Conservation (phyloP, 331 rosid species). For the Telfairia occidentalis region DNA sequence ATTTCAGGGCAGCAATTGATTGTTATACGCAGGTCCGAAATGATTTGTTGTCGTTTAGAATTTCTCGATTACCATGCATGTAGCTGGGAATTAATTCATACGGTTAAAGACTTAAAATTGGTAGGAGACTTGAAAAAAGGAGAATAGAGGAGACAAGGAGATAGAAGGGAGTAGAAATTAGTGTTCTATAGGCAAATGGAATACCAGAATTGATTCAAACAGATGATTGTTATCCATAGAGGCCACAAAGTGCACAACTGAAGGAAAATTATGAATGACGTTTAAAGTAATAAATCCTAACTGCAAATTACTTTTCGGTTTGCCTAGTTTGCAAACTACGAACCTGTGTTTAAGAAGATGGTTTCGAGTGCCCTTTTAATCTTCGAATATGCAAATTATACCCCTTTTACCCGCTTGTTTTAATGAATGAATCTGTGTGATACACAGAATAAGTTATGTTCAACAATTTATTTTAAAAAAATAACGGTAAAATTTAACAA, state of each 20-base stretch:
- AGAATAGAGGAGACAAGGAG: not conserved
- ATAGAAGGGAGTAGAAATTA: not conserved
- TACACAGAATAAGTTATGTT: no score
- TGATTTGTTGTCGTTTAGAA: not conserved
- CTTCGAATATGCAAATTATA: no score
- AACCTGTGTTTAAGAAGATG: no score
- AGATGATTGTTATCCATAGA: not conserved
- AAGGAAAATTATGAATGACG: not conserved
- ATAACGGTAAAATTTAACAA: no score
- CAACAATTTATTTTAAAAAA: no score
- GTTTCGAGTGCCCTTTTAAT: no score
- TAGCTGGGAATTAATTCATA: not conserved
- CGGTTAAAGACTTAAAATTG: not conserved
- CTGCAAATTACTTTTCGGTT: not conserved
- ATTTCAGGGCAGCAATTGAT: slow-evolving; percentile 56
- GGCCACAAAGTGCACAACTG: not conserved
- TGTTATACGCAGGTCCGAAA: slow-evolving; percentile 56
- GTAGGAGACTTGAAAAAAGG: not conserved
- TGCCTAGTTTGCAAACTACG: no score
- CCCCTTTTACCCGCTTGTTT: no score
- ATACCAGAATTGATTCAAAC: not conserved
- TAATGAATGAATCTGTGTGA: no score
- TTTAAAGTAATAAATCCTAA: not conserved
- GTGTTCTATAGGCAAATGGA: not conserved
- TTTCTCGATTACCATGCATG: not conserved